A percentile compares a stretch with the other conserved stretches of the same genome.
phyloP scores from a whole-genome alignment of 2,329 filamentous ascomycete genomes.

The Amylocarpus encephaloides region DNA sequence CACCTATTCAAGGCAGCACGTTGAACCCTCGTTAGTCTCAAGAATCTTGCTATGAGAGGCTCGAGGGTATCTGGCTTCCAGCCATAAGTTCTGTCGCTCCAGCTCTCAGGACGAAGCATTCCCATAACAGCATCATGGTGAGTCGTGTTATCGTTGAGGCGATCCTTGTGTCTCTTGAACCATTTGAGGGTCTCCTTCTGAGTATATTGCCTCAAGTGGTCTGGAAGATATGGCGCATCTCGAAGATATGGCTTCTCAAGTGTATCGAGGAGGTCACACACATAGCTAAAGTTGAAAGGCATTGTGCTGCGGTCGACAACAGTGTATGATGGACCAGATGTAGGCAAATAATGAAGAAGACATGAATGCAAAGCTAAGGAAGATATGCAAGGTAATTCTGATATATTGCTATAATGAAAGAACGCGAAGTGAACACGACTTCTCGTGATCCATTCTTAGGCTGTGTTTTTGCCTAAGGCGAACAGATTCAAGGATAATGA shows the following conservation, averaged over 20 bases:
- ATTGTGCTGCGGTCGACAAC: constrained; percentile 35
- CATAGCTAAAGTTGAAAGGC: constrained; percentile 60
- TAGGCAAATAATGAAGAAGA: neutral
- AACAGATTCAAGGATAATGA: neutral
- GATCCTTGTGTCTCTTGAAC: constrained; percentile 58
- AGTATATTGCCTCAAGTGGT: constrained; percentile 44
- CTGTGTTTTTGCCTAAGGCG: neutral
- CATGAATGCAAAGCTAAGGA: neutral
- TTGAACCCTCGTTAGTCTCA: constrained; percentile 59
- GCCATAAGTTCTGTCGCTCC: constrained; percentile 72
- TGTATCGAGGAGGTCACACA: constrained; percentile 68
- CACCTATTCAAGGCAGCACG: constrained; percentile 57
- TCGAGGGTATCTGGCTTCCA: constrained; percentile 58
- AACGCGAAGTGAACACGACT: neutral
- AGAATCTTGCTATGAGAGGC: constrained; percentile 58
- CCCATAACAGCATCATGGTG: constrained; percentile 63
- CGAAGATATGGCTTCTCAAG: constrained; percentile 43
- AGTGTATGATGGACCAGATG: neutral
- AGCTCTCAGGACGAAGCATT: constrained; percentile 66
- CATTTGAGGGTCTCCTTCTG: constrained; percentile 54
- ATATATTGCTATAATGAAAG: neutral
- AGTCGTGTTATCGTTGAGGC: constrained; percentile 51
- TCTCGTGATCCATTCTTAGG: neutral
- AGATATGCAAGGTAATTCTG: neutral
- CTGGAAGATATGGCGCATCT: constrained; percentile 35